phyloP scores from a whole-genome alignment of 2,329 filamentous ascomycete genomes.

The Penicillium sp. region DNA sequence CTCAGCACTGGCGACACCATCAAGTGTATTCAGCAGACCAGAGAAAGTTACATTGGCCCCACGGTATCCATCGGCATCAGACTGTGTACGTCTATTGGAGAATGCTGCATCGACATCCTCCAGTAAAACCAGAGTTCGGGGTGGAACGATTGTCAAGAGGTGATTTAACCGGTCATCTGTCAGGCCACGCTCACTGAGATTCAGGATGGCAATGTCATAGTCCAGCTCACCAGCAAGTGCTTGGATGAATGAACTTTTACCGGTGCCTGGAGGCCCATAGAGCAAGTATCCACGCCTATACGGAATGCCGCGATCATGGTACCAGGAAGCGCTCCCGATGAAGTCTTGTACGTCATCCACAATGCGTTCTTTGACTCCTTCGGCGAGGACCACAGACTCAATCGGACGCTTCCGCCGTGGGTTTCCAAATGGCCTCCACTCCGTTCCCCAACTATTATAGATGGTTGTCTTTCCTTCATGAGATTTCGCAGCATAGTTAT shows the following conservation, averaged over 20 bases:
- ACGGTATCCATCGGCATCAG: slow-evolving; percentile 79
- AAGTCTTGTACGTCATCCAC: slow-evolving; percentile 84
- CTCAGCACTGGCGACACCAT: slow-evolving; percentile 92
- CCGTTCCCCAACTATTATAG: slow-evolving; percentile 80
- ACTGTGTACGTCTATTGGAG: slow-evolving; percentile 71
- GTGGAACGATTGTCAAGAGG: slow-evolving; percentile 81
- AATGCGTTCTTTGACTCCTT: slow-evolving; percentile 80
- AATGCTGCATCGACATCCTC: slow-evolving; percentile 95
- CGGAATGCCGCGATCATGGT: slow-evolving; percentile 90
- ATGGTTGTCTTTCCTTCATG: slow-evolving; percentile 93
- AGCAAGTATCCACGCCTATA: slow-evolving; percentile 88
- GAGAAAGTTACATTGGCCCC: slow-evolving; percentile 94
- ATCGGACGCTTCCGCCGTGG: slow-evolving; percentile 85
- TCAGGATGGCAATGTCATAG: slow-evolving; percentile 90
- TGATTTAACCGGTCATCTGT: slow-evolving; percentile 89
- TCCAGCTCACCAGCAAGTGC: slow-evolving; percentile 90
- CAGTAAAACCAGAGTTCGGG: slow-evolving; percentile 78
- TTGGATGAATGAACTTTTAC: slow-evolving; percentile 95
- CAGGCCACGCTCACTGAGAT: slow-evolving; percentile 83
- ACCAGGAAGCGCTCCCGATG: slow-evolving; percentile 79
- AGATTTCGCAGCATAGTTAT: slow-evolving; percentile 74
- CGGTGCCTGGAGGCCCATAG: slow-evolving; percentile 86
- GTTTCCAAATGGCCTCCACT: slow-evolving; percentile 84
- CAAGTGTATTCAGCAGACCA: slow-evolving; percentile 80
- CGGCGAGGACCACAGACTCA: slow-evolving; percentile 82